Base-by-base conservation (phyloP, 2,329 filamentous ascomycete species). In the Fusarium stilboides region DNA sequence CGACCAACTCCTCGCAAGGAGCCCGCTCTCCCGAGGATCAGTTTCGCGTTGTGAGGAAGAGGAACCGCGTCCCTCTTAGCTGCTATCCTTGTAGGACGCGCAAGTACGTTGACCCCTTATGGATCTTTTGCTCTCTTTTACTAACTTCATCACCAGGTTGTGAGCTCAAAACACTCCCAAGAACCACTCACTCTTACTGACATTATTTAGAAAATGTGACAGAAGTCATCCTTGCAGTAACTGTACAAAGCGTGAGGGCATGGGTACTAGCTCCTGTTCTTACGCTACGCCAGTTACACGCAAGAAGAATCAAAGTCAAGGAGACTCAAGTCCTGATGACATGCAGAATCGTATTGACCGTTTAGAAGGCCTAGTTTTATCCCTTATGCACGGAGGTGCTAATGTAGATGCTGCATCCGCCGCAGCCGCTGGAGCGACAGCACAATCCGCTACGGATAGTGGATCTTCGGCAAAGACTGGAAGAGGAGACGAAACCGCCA, bases 331-430 rank as follows among this genome's bases (percentile, higher is more conserved):
- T 73, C 94, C 95, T 50, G 94, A 97, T 86, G 95, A 98, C 80
- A 98, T 98, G 95, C 95, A 98, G 83, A 97, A 97, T 77, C 92
- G 96, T 78, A 98, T 98, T 82, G 94, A 98, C 83, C 89, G 95
- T 74, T 86, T 98, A 71, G 95, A 98, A 86, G 92, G 93, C 73
- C 84, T 98, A 78, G 95, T 98, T 65, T 82, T 98, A 70, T 97
- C 94, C 28, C 81, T 98, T 77, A 98, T 98, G 95, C 95, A 95
- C 76, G 94, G 93, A 78, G 93, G 93, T 59, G 82, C 87, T 68
- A 84, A 82, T 54, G 76, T 85, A 55, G 85, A 87, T 47, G 69
- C 80, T 10, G 76, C 82, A 13, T 77, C 80, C 47, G 73, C 77
- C n/a, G 73, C 73, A 52, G 73, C 76, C 15, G 75, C 72, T 28